Evolutionary conservation across 2,329 filamentous ascomycete genomes (phyloP).

Genomic region (Iodosphaeria phyllophila): DNA sequence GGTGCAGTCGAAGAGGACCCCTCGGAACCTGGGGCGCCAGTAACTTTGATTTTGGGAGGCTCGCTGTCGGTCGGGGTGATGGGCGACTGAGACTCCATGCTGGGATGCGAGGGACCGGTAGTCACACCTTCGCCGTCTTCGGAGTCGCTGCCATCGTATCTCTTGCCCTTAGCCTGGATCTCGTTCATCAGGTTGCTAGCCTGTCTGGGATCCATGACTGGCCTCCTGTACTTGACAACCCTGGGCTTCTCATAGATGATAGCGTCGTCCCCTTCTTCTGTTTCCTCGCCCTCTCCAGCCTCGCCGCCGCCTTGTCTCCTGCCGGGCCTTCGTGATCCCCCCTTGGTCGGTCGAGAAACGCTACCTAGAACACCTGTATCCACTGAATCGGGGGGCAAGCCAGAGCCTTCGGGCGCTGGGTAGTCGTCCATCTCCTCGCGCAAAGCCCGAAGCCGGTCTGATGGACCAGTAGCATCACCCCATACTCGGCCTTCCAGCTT

Average conservation of each 20-base stretch:
- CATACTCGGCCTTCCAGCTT: constrained; percentile 90
- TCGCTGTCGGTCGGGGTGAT: constrained; percentile 44
- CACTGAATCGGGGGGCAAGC: constrained; percentile 40
- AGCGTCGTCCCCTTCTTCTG: constrained; percentile 36
- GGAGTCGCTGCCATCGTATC: constrained; percentile 54
- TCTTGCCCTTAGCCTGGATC: constrained; percentile 58
- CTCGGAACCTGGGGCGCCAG: constrained; percentile 10
- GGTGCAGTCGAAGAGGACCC: constrained; percentile 3
- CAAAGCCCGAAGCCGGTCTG: constrained; percentile 76
- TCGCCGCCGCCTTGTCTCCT: constrained; percentile 13
- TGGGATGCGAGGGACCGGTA: constrained; percentile 58
- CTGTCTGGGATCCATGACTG: constrained; percentile 43
- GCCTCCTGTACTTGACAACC: constrained; percentile 61
- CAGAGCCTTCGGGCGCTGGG: constrained; percentile 25
- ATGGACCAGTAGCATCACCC: constrained; percentile 67
- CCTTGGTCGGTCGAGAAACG: constrained; percentile 41
- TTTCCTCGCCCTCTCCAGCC: constrained; percentile 9
- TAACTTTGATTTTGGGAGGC: constrained; percentile 40
- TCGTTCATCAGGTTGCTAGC: constrained; percentile 48
- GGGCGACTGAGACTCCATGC: constrained; percentile 51
- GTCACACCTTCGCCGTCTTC: constrained; percentile 52
- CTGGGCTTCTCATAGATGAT: constrained; percentile 62
- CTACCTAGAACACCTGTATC: constrained; percentile 58
- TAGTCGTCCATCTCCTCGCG: constrained; percentile 82
- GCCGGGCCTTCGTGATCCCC: constrained; percentile 35